Evolutionary conservation across 2,329 filamentous ascomycete genomes (phyloP), one percentile per base, ranked within the genome.

Genomic region (Cadophora sp.): DNA sequence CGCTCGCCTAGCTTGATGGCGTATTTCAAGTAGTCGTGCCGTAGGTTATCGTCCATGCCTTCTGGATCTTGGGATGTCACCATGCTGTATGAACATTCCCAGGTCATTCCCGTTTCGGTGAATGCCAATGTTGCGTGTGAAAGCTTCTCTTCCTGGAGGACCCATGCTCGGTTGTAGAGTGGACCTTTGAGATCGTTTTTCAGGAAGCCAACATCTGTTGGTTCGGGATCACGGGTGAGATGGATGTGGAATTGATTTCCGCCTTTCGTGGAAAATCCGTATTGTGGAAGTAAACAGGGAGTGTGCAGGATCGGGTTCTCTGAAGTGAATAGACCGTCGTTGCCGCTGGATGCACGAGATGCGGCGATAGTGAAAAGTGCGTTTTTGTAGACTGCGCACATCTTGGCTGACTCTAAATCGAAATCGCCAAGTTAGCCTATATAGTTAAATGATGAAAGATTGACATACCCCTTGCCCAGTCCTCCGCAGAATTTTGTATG

Each of bases 151-250:
- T 55, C 50, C 20, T 55, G 50, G 24, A 55, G 27, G 16, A 55
- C 50, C 50, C 50, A 55, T 33, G 50, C 50, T n/a, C 50, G 50
- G 14, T 55, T 16, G 16, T 55, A 55, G 3, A 55, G 27, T 9
- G 50, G 50, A 7, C 50, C 50, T 55, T 55, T 55, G 24, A 55
- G 50, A n/a, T 55, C 27, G 16, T 55, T 55, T 27, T 55, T 55
- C 3, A 33, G 50, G 18, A 55, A 55, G n/a, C 50, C 50, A 13
- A 55, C 1, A n/a, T 55, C 50, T 20, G 5, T 30, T 55, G 50
- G 50, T 33, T 55, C 50, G 4, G 50, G 50, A 55, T 55, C 50
- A 8, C 50, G 27, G 24, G 50, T 33, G 27, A 55, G 50, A n/a
- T 55, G 50, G 3, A 55, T 55, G 27, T 55, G 50, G 18, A 55